phyloP scores from a whole-genome alignment of 352 stramenopile species.

The Globisporangium mamillatum region DNA sequence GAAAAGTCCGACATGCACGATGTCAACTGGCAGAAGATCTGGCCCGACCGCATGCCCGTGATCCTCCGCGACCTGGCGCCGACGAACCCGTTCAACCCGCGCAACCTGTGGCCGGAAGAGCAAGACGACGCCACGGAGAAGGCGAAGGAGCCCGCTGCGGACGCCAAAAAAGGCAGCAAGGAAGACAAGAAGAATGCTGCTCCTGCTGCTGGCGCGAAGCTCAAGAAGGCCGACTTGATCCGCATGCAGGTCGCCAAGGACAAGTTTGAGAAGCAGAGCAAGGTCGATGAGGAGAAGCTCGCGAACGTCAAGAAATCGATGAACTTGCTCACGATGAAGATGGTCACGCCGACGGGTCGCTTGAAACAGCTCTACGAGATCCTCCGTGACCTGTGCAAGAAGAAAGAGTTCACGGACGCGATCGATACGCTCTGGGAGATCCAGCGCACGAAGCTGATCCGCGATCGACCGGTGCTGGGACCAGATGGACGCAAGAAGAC shows the following conservation, averaged over 20 bases:
- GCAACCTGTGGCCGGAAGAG: constrained; percentile 83
- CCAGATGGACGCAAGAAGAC: constrained; percentile 55
- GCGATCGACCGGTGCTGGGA: constrained; percentile 33
- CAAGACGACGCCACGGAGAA: constrained; percentile 34
- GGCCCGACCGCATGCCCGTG: constrained; percentile 85
- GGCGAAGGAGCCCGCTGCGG: constrained; percentile 7
- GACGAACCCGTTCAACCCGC: constrained; percentile 85
- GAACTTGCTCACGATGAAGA: constrained; percentile 83
- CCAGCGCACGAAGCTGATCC: constrained; percentile 66
- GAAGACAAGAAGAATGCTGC: constrained; percentile 38
- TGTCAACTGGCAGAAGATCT: constrained; percentile 89
- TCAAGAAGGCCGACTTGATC: constrained; percentile 88
- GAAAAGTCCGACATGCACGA: constrained; percentile 82
- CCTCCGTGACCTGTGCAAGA: constrained; percentile 75
- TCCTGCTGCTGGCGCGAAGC: constrained; percentile 32
- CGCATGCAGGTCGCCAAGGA: constrained; percentile 86
- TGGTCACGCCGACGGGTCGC: constrained; percentile 75
- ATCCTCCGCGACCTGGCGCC: constrained; percentile 82
- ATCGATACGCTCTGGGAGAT: constrained; percentile 88
- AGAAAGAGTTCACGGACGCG: constrained; percentile 83
- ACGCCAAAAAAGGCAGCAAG: constrained; percentile 16
- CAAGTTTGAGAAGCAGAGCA: constrained; percentile 85
- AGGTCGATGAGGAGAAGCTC: constrained; percentile 87
- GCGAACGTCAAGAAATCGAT: constrained; percentile 83
- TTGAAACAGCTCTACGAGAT: constrained; percentile 88